Evolutionary conservation across 805 yeast genomes (phyloP), one percentile per base, ranked within the genome.

Genomic region (Metschnikowia koreensis): DNA sequence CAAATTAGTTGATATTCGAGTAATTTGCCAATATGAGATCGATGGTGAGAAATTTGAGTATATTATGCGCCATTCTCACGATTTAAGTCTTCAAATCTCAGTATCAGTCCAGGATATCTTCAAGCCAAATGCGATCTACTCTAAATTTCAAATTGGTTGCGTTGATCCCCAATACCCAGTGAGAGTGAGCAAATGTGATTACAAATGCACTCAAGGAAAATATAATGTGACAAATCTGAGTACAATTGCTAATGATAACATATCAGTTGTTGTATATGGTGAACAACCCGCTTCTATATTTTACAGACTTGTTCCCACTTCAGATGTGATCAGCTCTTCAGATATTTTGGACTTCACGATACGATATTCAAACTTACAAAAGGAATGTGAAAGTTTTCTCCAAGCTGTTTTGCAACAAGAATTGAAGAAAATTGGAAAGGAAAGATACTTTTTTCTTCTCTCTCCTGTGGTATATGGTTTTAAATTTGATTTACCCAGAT

Each of bases 61-160:
- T 55, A 10, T 44, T 37, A 47, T 71, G 10, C 63, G 62, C 16
- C 61, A 68, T 6, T 70, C 68, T 38, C 62, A 86, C 6, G 84
- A 86, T 53, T 79, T 83, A 6, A 67, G 80, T 0, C 70, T 89
- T 38, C 74, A 80, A 6, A 69, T 88, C 7, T 84, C 90, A 0
- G 94, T 88, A 0, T 83, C 89, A 2, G 96, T 88, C 2, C 93
- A 87, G 60, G 96, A 89, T 64, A 82, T 84, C 10, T 88, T 87
- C 71, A 80, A 82, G 56, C 65, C 79, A 2, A 65, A 77, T 15
- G 68, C 74, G 29, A 68, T 89, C 1, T 84, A 80, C 56, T 82
- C 90, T 6, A 86, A 83, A 58, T 89, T 87, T 62, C 81, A 86
- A 12, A 75, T 89, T 42, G 86, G 89, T 16, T 77, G 91, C 5